These are phyloP conservation scores for Periconia sp. DNA, from an alignment of 2,329 filamentous ascomycete genomes.

Conservation along the genomic window DNA sequence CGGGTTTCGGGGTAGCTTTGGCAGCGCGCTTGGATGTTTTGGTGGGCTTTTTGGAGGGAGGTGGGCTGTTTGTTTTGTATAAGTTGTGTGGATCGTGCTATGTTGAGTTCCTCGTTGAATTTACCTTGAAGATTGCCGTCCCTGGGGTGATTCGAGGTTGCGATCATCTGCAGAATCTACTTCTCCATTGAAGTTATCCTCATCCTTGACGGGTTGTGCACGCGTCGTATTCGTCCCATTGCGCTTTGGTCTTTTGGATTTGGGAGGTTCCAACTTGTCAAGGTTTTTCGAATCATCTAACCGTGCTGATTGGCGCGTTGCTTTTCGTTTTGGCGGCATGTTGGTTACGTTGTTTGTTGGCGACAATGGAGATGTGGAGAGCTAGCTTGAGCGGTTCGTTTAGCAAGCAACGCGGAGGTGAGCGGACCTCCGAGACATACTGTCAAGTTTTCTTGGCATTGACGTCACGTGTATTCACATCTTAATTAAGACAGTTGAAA, in stretches of 20 bases:
- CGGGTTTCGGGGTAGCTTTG: slow-evolving; percentile 8
- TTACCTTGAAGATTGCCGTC: not conserved
- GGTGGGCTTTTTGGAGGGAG: slow-evolving; percentile 23
- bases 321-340: not conserved
- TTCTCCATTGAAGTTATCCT: slow-evolving; percentile 4
- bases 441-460: not conserved
- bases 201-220: slow-evolving; percentile 28
- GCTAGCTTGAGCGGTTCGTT: not conserved
- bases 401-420: not conserved
- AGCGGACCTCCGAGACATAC: not conserved
- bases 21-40: slow-evolving; percentile 8
- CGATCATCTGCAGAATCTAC: slow-evolving; percentile 5
- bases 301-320: not conserved
- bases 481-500: too few relatives aligned
- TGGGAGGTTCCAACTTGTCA: slow-evolving; percentile 19
- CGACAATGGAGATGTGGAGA: not conserved
- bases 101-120: too few relatives aligned
- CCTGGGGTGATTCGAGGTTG: slow-evolving; percentile 1
- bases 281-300: slow-evolving; percentile 11
- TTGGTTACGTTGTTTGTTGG: not conserved
- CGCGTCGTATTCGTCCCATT: slow-evolving; percentile 27
- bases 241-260: slow-evolving; percentile 19
- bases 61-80: not conserved
- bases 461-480: not conserved
- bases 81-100: not conserved